Conservation (phyloP, 2,329 filamentous ascomycete genomes). For the Trichoderma cornu-damae region DNA sequence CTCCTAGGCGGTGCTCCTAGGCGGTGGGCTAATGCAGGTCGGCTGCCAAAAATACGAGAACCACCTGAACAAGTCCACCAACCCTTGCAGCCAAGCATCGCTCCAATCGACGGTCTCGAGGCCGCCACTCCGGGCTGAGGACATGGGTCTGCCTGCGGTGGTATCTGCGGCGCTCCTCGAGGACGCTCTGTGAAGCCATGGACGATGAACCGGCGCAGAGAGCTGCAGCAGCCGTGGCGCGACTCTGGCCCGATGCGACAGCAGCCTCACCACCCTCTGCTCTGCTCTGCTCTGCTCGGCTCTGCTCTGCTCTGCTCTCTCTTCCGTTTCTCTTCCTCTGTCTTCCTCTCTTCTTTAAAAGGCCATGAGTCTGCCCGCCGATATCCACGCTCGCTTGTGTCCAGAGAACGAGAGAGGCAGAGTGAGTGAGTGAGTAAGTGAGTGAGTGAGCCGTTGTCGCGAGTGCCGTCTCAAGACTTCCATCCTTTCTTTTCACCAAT, state of each 20-base stretch:
- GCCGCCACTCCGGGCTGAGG: conserved; percentile 15
- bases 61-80: conserved; percentile 7
- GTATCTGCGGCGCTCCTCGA: not conserved
- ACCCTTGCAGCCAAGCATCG: conserved; percentile 5
- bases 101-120: conserved; percentile 17
- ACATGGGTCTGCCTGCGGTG: not conserved
- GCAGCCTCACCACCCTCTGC: conserved; percentile 8
- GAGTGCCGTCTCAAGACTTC: too few relatives aligned
- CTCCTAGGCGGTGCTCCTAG: too few relatives aligned
- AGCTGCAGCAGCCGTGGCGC: conserved; percentile 14
- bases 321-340: not conserved
- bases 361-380: conserved; percentile 6
- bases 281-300: not conserved
- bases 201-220: conserved; percentile 6
- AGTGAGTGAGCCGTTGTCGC: not conserved
- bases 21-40: conserved; percentile 13
- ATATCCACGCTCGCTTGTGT: conserved; percentile 9
- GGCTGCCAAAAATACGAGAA: conserved; percentile 22
- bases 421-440: too few relatives aligned
- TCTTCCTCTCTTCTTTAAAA: not conserved
- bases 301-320: not conserved
- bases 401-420: not conserved
- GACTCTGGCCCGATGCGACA: conserved; percentile 12
- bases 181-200: not conserved
- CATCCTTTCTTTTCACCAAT: not conserved